Conservation (phyloP, 2,329 filamentous ascomycete genomes). For the Monosporascus sp. region DNA sequence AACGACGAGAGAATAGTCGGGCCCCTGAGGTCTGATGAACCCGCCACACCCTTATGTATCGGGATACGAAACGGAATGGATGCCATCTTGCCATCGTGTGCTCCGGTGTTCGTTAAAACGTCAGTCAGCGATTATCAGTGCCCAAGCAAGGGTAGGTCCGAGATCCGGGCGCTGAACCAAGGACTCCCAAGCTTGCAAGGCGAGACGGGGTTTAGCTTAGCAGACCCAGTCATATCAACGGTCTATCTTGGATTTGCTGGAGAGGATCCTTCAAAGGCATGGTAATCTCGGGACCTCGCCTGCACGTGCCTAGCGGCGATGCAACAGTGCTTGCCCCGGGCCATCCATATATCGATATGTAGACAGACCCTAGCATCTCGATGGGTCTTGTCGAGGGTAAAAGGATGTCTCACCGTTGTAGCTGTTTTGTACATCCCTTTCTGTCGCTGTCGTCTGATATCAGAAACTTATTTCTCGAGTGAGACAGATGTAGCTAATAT, state of each 20-base stretch:
- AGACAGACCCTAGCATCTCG: constrained; percentile 17
- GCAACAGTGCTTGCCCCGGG: constrained; percentile 8
- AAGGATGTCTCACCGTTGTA: constrained; percentile 3
- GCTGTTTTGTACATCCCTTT: background rate
- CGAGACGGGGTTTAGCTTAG: constrained; percentile 11
- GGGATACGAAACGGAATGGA: constrained; percentile 3
- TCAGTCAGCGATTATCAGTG: constrained; percentile 9
- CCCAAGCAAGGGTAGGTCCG: constrained; percentile 5
- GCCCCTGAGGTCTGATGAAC: constrained; percentile 7
- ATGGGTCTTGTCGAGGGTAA: constrained; percentile 11
- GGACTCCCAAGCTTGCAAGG: constrained; percentile 7
- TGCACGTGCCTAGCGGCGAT: constrained; percentile 30
- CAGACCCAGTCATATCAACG: constrained; percentile 32
- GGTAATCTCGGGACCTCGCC: constrained; percentile 31
- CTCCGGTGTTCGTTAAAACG: constrained; percentile 3
- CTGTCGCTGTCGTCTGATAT: background rate
- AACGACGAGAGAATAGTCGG: constrained; percentile 4
- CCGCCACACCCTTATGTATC: constrained; percentile 20
- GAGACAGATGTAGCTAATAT: too few species aligned
- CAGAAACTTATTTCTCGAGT: too few species aligned
- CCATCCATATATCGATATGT: constrained; percentile 19
- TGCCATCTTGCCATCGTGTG: constrained; percentile 1
- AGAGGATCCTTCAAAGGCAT: constrained; percentile 15
- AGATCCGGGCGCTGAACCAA: constrained; percentile 11
- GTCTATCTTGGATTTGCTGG: constrained; percentile 29